phyloP scores from a whole-genome alignment of 1,139 yeast species.

The Blastobotrys arbuscula region DNA sequence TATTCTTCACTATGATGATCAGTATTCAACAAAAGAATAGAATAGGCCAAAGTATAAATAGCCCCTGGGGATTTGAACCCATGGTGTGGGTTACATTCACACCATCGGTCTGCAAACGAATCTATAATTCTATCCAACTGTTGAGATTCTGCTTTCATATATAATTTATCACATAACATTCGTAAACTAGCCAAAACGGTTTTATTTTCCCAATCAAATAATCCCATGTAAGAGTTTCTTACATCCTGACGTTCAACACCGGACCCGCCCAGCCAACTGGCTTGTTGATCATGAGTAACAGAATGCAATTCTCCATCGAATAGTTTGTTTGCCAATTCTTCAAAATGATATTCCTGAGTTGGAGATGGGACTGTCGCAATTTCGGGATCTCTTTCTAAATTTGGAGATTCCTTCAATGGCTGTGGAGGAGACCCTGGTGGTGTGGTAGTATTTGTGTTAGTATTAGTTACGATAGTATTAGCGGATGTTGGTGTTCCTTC shows the following conservation, averaged over 20 bases:
- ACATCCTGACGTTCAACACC: constrained; percentile 23
- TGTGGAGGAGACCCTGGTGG: constrained; percentile 2
- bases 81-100: constrained; percentile 41
- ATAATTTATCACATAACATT: constrained; percentile 55
- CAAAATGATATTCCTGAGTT: neutral
- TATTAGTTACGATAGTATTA: too few species aligned
- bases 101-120: constrained; percentile 66
- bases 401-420: constrained; percentile 3
- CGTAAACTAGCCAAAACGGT: constrained; percentile 48
- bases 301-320: constrained; percentile 21
- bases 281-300: constrained; percentile 22
- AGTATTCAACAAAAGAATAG: constrained; percentile 62
- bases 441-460: neutral
- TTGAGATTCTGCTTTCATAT: constrained; percentile 79
- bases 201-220: constrained; percentile 31
- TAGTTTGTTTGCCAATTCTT: constrained; percentile 18
- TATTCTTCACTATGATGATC: constrained; percentile 35
- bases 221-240: constrained; percentile 27
- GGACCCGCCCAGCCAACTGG: constrained; percentile 32
- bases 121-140: constrained; percentile 72
- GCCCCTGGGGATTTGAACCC: constrained; percentile 54
- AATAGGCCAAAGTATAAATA: constrained; percentile 67
- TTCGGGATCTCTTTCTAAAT: constrained; percentile 5
- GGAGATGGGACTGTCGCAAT: constrained; percentile 7
- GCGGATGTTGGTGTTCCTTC: neutral